phyloP scores from a whole-genome alignment of 306 rosid genomes.

The Pterocarpus santalinus region DNA sequence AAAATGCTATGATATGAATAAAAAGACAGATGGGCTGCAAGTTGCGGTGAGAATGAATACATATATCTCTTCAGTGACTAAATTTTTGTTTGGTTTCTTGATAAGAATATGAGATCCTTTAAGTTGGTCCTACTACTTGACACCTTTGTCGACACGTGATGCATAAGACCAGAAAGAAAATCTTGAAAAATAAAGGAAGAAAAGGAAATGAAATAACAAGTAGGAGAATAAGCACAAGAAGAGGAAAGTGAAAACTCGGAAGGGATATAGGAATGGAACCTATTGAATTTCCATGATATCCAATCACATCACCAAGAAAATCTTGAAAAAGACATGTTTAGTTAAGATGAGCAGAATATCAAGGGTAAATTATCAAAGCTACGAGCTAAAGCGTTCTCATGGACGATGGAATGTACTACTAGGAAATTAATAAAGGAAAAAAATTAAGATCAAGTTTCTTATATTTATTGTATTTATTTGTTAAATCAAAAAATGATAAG shows the following conservation, averaged over 20 bases:
- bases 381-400: neutral
- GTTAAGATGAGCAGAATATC: neutral
- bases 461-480: too few relatives aligned
- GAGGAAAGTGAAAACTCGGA: neutral
- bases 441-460: too few relatives aligned
- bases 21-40: conserved; percentile 40
- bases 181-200: conserved; percentile 16
- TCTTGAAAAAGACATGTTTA: conserved; percentile 5
- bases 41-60: conserved; percentile 50
- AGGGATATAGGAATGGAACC: conserved; percentile 27
- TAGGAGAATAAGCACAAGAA: conserved; percentile 8
- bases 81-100: conserved; percentile 32
- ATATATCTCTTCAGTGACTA: conserved; percentile 1
- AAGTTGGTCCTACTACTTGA: conserved; percentile 30
- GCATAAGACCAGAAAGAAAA: conserved; percentile 32
- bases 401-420: neutral
- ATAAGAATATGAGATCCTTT: conserved; percentile 31
- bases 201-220: neutral
- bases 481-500: too few relatives aligned
- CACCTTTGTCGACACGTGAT: conserved; percentile 52
- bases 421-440: neutral
- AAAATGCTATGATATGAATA: neutral
- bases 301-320: conserved; percentile 33
- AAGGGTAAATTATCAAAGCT: neutral
- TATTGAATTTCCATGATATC: conserved; percentile 5